Percentiles rank a stretch among this genome's conserved stretches.
These are phyloP conservation scores for Eimeria necatrix DNA, from an alignment of 169 alveolate genomes.

Conservation along the genomic window DNA sequence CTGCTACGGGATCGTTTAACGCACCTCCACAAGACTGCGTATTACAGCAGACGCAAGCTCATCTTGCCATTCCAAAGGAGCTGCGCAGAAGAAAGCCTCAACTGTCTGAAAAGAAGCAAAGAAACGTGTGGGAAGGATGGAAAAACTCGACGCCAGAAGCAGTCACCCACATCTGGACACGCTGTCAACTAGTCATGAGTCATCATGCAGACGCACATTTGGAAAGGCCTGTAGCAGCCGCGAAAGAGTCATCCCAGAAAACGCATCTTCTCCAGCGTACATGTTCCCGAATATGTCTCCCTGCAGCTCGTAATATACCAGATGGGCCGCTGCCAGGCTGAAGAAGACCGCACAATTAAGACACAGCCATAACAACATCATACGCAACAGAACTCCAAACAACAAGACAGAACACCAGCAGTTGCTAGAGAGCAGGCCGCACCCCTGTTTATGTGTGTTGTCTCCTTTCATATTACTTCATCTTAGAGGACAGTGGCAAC, in stretches of 20 bases:
- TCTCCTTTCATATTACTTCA: background rate
- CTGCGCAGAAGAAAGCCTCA: slow-evolving; percentile 67
- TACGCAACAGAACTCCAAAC: too few species aligned
- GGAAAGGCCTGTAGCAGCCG: slow-evolving; percentile 69
- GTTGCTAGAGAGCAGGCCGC: too few species aligned
- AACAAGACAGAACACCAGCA: too few species aligned
- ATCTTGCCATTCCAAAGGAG: slow-evolving; percentile 61
- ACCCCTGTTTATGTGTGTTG: too few species aligned
- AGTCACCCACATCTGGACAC: background rate
- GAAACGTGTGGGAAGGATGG: background rate
- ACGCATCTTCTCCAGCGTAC: slow-evolving; percentile 51
- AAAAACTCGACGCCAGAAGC: background rate
- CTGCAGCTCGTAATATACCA: slow-evolving; percentile 75
- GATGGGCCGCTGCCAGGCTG: slow-evolving; percentile 68
- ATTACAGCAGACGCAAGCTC: slow-evolving; percentile 70
- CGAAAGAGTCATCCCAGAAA: slow-evolving; percentile 55
- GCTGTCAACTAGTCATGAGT: background rate
- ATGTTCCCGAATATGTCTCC: slow-evolving; percentile 60
- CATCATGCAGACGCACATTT: slow-evolving; percentile 14
- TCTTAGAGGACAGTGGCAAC: background rate
- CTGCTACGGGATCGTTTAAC: background rate
- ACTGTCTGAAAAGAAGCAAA: slow-evolving; percentile 59
- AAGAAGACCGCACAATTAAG: background rate
- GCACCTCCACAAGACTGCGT: slow-evolving; percentile 69
- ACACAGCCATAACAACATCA: background rate